Conservation (phyloP, 306 rosid genomes). For the Cicer arietinum region DNA sequence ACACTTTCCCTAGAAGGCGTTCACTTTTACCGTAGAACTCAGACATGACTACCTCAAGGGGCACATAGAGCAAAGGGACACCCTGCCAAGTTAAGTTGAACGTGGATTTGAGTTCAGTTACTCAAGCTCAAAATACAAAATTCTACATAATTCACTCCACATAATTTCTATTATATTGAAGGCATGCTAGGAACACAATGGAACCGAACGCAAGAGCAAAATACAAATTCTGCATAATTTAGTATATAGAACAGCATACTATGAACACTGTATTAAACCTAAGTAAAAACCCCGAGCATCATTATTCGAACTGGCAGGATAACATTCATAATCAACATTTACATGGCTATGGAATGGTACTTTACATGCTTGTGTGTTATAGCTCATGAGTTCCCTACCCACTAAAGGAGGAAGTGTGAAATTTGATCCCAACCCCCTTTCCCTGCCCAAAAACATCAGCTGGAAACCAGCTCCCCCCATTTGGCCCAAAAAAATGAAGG, state of each 20-base stretch:
- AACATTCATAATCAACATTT: slow-evolving; percentile 5
- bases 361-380: not conserved
- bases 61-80: slow-evolving; percentile 81
- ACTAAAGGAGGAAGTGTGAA: not conserved
- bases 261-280: slow-evolving; percentile 7
- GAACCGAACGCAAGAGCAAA: not conserved
- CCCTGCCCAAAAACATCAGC: not conserved
- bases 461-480: slow-evolving; percentile 17
- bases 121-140: not conserved
- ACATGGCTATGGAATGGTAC: slow-evolving; percentile 5
- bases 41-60: slow-evolving; percentile 85
- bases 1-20: slow-evolving; percentile 76
- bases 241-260: not conserved
- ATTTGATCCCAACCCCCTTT: not conserved
- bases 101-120: slow-evolving; percentile 36
- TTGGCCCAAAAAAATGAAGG: not conserved
- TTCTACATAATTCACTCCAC: slow-evolving; percentile 6
- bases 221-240: slow-evolving; percentile 10
- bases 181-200: not conserved
- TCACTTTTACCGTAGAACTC: slow-evolving; percentile 94
- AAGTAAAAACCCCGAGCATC: slow-evolving; percentile 9
- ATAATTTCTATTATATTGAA: not conserved
- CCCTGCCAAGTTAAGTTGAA: slow-evolving; percentile 65
- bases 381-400: not conserved
- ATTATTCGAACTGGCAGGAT: slow-evolving; percentile 18